Evolutionary conservation across 1,284 basidiomycete species (phyloP), one percentile per base, ranked within the genome.

Genomic region (Hemileia vastatrix): DNA sequence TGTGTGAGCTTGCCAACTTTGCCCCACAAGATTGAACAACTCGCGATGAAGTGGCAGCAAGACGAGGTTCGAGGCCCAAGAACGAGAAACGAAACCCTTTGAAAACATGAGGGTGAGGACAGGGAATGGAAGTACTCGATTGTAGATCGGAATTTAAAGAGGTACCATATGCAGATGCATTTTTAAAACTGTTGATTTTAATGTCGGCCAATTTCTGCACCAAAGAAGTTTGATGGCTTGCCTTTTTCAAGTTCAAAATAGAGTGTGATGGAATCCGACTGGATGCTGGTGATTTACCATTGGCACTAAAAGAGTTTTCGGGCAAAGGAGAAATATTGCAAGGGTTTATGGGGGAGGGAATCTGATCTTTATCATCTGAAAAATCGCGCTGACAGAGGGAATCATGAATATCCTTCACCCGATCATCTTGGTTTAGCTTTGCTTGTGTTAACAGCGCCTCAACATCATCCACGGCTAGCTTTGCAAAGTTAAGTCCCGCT

Each of bases 401-500:
- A n/a, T n/a, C n/a, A n/a, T n/a, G n/a, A n/a, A n/a, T n/a, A n/a
- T n/a, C n/a, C n/a, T n/a, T n/a, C n/a, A n/a, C n/a, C n/a, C n/a
- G 13, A 19, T 23, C 49, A 27, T 24, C 13, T 15, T 11, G 49
- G 6, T 27, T 6, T 51, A 27, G 49, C 23, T 27, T 27, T 51
- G 6, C 11, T 23, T 4, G 21, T 19, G 49, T 27, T 51, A 15
- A 51, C 23, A 27, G 49, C 19, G n/a, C 24, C 44, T 54, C 19
- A 32, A 24, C n/a, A 62, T 62, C 19, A 62, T 62, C 47, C 52
- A 62, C 1, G 59, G 52, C 47, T 62, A n/a, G 59, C 59, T 40
- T 52, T 55, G 19, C 55, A 53, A 50, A 51, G 54, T 48, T 44
- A 43, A 6, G 32, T 21, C 24, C 45, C 50, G 1, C 45, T 33